phyloP scores from a whole-genome alignment of 1,139 yeast genomes.

The Taphrina deformans region DNA sequence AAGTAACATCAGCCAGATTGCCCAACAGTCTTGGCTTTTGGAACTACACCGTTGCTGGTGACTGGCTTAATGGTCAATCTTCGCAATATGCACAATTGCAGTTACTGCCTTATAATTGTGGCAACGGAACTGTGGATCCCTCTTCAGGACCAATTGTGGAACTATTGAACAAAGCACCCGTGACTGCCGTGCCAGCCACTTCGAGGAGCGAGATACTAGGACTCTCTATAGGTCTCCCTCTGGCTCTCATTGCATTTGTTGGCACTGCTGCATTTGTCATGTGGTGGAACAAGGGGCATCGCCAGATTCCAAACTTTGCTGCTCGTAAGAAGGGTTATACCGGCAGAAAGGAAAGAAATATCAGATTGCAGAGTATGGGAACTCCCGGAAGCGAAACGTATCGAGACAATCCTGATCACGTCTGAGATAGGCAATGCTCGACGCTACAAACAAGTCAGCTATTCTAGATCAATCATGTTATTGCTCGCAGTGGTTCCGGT shows the following conservation, averaged over 20 bases:
- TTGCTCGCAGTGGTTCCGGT: too few species aligned
- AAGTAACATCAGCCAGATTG: slow-evolving; percentile 5
- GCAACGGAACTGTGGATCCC: slow-evolving; percentile 11
- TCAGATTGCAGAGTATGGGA: slow-evolving; percentile 15
- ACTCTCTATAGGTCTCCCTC: slow-evolving; percentile 24
- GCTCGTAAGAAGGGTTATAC: slow-evolving; percentile 16
- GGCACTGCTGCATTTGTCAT: slow-evolving; percentile 24
- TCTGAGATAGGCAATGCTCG: background rate
- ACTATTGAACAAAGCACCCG: slow-evolving; percentile 10
- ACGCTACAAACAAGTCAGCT: too few species aligned
- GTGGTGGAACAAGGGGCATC: slow-evolving; percentile 33
- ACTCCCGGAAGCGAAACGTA: background rate
- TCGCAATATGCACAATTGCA: slow-evolving; percentile 18
- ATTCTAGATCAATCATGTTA: background rate
- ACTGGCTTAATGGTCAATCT: slow-evolving; percentile 17
- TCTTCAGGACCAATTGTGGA: slow-evolving; percentile 23
- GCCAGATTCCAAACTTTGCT: slow-evolving; percentile 24
- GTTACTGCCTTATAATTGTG: slow-evolving; percentile 11
- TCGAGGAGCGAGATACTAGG: slow-evolving; percentile 19
- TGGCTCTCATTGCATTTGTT: slow-evolving; percentile 22
- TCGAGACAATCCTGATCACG: background rate
- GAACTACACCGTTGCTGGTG: slow-evolving; percentile 25
- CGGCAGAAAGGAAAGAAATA: slow-evolving; percentile 17
- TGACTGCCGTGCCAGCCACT: background rate
- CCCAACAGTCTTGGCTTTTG: slow-evolving; percentile 20